Evolutionary conservation across 1,139 yeast genomes (phyloP), one percentile per base, ranked within the genome.

Genomic region (Candida labiduridarum): DNA sequence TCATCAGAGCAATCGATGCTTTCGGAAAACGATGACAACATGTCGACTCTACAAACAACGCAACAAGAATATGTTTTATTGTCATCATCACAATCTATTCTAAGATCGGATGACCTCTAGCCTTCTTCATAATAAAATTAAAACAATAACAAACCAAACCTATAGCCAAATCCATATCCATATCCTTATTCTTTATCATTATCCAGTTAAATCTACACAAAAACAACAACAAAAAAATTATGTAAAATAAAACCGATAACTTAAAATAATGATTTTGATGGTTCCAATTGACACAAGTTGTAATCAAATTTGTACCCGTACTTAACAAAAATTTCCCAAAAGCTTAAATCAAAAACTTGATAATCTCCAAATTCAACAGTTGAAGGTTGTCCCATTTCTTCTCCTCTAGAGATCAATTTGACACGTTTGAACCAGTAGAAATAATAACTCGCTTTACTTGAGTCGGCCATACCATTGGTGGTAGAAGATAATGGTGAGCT

Each of bases 271-370:
- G 59, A 59, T 36, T 58, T 61, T 11, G 72, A 62, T 18, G 77
- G 76, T 45, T 61, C 66, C 30, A 58, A 46, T 53, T 69, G 74
- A 54, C 71, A 64, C 49, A 67, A 59, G 39, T 55, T 64, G 30
- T 58, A 59, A 49, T 73, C 78, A 55, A 72, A 68, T 53, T 65
- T 68, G 58, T 73, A 74, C 4, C 72, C 76, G 55, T 65, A 58
- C 55, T 75, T 76, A 31, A 69, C 60, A 56, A 68, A 71, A 14
- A 72, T 71, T 44, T 76, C 80, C 81, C 81, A 76, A 19, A 68
- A 59, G 34, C 63, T 63, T 56, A 76, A 68, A 58, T 76, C 80
- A 61, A 76, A 76, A 12, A 76, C 76, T 53, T 73, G 76, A 56
- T 66, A 76, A 54, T 76, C 80, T 1, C 78, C 78, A 49, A 65